These are phyloP conservation scores for Beauveria asiatica DNA, from an alignment of 2,329 filamentous ascomycete genomes.

Conservation along the genomic window DNA sequence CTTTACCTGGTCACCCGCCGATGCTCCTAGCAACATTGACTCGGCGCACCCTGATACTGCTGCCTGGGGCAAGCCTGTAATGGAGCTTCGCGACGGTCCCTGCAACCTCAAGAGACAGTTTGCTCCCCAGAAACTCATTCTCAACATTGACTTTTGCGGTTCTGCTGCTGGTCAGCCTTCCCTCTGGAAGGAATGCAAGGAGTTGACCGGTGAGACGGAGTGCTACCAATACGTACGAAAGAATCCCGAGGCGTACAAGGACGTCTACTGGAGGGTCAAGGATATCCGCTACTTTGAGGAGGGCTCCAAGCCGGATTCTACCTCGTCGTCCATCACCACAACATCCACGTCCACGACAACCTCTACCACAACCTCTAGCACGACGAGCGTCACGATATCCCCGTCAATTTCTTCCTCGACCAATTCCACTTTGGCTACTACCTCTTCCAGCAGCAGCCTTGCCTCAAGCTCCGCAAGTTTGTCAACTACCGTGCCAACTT, in stretches of 20 bases:
- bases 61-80: constrained; percentile 18
- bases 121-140: constrained; percentile 19
- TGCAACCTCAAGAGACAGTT: constrained; percentile 22
- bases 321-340: constrained; percentile 16
- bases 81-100: constrained; percentile 17
- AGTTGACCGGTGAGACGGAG: constrained; percentile 16
- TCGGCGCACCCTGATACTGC: constrained; percentile 18
- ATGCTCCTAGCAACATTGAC: constrained; percentile 49
- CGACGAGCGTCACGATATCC: background rate
- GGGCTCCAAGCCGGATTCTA: constrained; percentile 13
- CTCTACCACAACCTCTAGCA: constrained; percentile 3
- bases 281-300: constrained; percentile 27
- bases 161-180: background rate
- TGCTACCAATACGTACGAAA: constrained; percentile 30
- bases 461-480: background rate
- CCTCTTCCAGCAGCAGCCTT: constrained; percentile 9
- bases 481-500: background rate
- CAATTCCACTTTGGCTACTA: constrained; percentile 5
- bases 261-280: constrained; percentile 39
- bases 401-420: background rate
- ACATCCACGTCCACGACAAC: constrained; percentile 12
- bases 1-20: constrained; percentile 53
- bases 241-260: constrained; percentile 26
- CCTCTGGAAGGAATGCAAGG: constrained; percentile 15
- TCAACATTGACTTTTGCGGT: constrained; percentile 17